Base-by-base conservation (phyloP, 129 eudicot species). In the Flaveria bidentis region DNA sequence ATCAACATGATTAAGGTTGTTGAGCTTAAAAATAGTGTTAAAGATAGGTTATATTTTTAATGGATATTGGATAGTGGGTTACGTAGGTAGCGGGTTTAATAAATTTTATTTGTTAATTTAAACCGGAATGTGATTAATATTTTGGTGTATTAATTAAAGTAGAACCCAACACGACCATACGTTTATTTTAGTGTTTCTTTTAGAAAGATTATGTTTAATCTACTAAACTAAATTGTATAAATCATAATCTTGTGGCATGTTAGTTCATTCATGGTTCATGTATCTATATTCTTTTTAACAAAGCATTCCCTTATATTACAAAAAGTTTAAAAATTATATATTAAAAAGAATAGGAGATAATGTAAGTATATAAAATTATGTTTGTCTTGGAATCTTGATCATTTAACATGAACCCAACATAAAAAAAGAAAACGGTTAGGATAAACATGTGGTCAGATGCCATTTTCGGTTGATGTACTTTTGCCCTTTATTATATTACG, bases 351-450 rank as follows among this genome's bases (percentile, higher is more conserved):
- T n/a, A 57, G 58, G 14, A 36, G 45, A 4, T 23, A 41, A 46
- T 28, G 11, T 0, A 16, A 52, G 12, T 45, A 61, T 23, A 30
- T 3, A 75, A 68, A 77, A 7, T 44, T 23, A 60, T 57, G 50
- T 58, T 69, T 69, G 81, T 77, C 81, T 69, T 68, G 81, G 81
- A 77, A 77, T 77, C 81, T 68, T 77, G 30, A 75, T 26, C 16
- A 3, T 25, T 10, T 75, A 57, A 78, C 76, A 69, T 78, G 81
- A 77, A 56, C 69, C 25, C 36, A 69, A 26, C 75, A 56, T 56
- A 77, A 26, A 20, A 58, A 69, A 69, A 39, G 45, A 10, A 69
- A 78, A 78, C 81, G 76, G 81, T 78, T 78, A 69, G 81, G 81
- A 78, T 57, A 78, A 69, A 74, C 76, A 78, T 16, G 44, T 56